phyloP scores from a whole-genome alignment of 176 grass and related monocot species.

The Phragmites australis region DNA sequence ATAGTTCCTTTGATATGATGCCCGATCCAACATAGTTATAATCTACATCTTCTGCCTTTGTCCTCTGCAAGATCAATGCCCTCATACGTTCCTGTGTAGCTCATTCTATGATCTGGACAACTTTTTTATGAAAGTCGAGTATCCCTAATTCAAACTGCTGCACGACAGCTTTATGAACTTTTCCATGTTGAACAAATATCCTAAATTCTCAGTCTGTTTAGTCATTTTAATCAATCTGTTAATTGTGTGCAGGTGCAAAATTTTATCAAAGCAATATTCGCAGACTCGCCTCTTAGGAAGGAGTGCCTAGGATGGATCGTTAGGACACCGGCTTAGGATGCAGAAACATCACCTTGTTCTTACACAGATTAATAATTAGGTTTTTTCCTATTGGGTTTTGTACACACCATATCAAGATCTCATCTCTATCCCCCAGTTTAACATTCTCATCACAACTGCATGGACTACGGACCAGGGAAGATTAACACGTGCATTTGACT shows the following conservation, averaged over 20 bases:
- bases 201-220: neutral
- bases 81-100: neutral
- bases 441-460: neutral
- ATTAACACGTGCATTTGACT: neutral
- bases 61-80: neutral
- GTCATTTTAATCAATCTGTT: neutral
- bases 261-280: constrained; percentile 72
- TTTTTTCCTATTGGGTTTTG: neutral
- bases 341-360: neutral
- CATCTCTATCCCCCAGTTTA: neutral
- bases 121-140: neutral
- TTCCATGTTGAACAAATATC: neutral
- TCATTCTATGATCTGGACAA: neutral
- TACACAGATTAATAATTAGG: neutral
- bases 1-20: neutral
- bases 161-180: neutral
- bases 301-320: constrained; percentile 64
- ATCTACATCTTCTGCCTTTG: neutral
- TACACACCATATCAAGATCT: neutral
- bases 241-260: constrained; percentile 54
- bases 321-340: constrained; percentile 38
- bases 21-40: neutral
- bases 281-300: constrained; percentile 66
- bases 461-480: neutral
- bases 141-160: neutral